Conservation (phyloP, 108 stramenopile species). For the Nitzschia putrida region DNA sequence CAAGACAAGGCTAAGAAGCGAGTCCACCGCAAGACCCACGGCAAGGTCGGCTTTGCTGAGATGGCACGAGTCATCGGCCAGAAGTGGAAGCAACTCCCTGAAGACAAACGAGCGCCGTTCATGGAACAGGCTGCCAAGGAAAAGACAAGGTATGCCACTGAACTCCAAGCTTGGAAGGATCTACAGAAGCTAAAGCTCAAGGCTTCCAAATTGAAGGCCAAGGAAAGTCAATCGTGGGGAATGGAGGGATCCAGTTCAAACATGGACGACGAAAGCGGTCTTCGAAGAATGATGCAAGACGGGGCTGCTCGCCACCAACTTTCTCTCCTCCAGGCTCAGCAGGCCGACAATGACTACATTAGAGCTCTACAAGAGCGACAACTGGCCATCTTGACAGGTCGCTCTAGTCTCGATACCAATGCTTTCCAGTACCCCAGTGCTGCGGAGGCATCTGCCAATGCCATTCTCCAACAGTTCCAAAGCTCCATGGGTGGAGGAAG, state of each 20-base stretch:
- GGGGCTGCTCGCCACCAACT: constrained; percentile 8
- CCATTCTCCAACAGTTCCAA: constrained; percentile 26
- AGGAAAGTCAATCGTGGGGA: background rate
- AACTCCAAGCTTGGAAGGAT: constrained; percentile 41
- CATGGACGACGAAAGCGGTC: background rate
- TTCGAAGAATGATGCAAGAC: background rate
- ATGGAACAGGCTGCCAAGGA: constrained; percentile 31
- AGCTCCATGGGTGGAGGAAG: background rate
- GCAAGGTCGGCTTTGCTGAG: constrained; percentile 78
- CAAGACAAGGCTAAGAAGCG: constrained; percentile 39
- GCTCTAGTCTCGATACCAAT: background rate
- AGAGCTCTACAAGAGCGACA: constrained; percentile 26
- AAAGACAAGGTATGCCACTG: constrained; percentile 40
- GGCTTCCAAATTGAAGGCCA: background rate
- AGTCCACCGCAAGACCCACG: constrained; percentile 77
- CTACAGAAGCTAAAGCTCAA: constrained; percentile 25
- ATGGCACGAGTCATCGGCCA: constrained; percentile 65
- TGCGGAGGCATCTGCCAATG: constrained; percentile 37
- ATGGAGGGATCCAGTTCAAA: background rate
- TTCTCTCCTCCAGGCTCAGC: constrained; percentile 8
- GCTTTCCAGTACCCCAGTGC: constrained; percentile 26
- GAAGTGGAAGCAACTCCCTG: constrained; percentile 52
- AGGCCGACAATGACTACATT: constrained; percentile 15
- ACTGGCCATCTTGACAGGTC: constrained; percentile 10
- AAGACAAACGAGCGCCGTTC: constrained; percentile 21